Percentiles rank a stretch among this genome's conserved stretches.
Conservation (phyloP, 1,284 basidiomycete genomes). For the Heterobasidion irregulare region DNA sequence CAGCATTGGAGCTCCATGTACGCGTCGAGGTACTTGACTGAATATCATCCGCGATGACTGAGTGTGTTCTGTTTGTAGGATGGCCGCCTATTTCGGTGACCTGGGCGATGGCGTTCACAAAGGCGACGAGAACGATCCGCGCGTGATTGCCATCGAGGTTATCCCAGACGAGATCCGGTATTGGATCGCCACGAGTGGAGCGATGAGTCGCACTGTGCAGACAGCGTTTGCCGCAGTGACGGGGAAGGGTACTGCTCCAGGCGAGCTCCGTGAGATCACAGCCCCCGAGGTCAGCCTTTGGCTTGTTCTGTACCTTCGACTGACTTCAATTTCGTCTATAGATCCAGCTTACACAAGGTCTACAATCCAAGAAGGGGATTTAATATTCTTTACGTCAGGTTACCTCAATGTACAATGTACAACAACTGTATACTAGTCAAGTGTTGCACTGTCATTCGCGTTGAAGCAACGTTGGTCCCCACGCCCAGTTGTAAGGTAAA, state of each 20-base stretch:
- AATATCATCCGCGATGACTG: background rate
- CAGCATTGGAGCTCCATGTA: conserved; percentile 61
- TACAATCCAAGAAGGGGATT: conserved; percentile 23
- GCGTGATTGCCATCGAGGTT: conserved; percentile 77
- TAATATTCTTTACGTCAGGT: background rate
- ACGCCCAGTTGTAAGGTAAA: background rate
- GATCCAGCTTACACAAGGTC: conserved; percentile 26
- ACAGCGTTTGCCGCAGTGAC: conserved; percentile 45
- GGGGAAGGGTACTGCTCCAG: conserved; percentile 50
- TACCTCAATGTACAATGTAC: background rate
- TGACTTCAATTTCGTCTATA: background rate
- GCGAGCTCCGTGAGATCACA: conserved; percentile 56
- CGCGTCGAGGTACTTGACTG: conserved; percentile 16
- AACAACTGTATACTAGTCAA: too few species aligned
- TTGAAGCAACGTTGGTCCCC: too few species aligned
- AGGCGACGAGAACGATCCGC: conserved; percentile 74
- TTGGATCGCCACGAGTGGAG: conserved; percentile 49
- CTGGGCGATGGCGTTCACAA: conserved; percentile 83
- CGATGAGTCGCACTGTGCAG: conserved; percentile 38
- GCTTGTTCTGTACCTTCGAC: background rate
- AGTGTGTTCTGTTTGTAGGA: conserved; percentile 24
- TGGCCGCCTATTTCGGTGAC: conserved; percentile 81
- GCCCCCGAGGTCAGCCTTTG: conserved; percentile 42
- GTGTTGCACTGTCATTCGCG: too few species aligned
- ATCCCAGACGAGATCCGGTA: conserved; percentile 77